These are phyloP conservation scores for Annulohypoxylon bovei DNA, from an alignment of 495 filamentous ascomycete genomes.

Conservation along the genomic window DNA sequence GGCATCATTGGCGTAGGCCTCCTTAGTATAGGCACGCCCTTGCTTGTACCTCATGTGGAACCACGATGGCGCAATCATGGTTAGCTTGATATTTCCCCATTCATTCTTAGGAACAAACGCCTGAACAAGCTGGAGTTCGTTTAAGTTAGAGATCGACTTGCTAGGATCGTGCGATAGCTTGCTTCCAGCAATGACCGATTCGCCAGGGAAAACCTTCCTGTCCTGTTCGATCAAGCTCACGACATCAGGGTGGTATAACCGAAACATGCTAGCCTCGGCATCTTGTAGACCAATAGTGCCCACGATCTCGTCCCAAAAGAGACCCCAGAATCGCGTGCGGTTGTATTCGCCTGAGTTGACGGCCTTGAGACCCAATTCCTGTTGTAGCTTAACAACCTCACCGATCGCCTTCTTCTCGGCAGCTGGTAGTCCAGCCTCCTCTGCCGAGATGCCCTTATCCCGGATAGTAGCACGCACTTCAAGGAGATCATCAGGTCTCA, in stretches of 20 bases:
- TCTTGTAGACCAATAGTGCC: slow-evolving; percentile 71
- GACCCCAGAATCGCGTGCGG: slow-evolving; percentile 70
- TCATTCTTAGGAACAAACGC: slow-evolving; percentile 65
- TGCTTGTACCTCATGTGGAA: slow-evolving; percentile 79
- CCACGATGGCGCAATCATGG: slow-evolving; percentile 75
- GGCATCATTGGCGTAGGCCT: slow-evolving; percentile 70
- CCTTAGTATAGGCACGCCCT: slow-evolving; percentile 72
- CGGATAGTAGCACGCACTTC: slow-evolving; percentile 67
- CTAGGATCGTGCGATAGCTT: slow-evolving; percentile 75
- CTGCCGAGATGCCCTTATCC: slow-evolving; percentile 65
- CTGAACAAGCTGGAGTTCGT: slow-evolving; percentile 74
- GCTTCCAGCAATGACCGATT: slow-evolving; percentile 76
- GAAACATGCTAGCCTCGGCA: slow-evolving; percentile 73
- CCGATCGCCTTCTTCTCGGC: slow-evolving; percentile 74
- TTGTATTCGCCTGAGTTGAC: slow-evolving; percentile 79
- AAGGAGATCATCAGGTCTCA: slow-evolving; percentile 75
- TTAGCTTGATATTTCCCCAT: slow-evolving; percentile 74
- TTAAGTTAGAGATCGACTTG: slow-evolving; percentile 72
- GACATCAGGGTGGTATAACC: slow-evolving; percentile 81
- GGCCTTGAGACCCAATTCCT: slow-evolving; percentile 71
- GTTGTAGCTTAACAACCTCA: slow-evolving; percentile 71
- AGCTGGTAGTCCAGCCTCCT: slow-evolving; percentile 59
- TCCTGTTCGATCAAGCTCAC: slow-evolving; percentile 69
- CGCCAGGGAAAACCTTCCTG: slow-evolving; percentile 75
- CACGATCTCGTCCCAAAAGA: slow-evolving; percentile 79